These are phyloP conservation scores for Phytomonas serpens DNA, from an alignment of 208 protist species.

Conservation along the genomic window DNA sequence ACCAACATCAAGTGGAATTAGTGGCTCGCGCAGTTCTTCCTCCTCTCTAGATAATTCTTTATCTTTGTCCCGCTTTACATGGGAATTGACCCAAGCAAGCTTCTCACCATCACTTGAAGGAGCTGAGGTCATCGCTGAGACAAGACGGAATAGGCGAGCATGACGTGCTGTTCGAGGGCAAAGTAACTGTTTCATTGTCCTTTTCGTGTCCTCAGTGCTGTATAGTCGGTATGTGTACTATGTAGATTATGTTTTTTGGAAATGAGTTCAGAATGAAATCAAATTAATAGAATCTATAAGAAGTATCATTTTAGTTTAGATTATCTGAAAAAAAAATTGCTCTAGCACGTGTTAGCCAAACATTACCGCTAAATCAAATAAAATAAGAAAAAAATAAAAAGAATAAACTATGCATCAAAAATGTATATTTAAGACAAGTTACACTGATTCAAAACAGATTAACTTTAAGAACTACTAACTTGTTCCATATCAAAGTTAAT, in stretches of 20 bases:
- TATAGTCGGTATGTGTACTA: neutral
- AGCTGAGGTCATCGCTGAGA: conserved; percentile 21
- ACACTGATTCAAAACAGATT: neutral
- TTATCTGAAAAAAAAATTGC: conserved; percentile 11
- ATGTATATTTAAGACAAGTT: neutral
- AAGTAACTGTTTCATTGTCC: conserved; percentile 69
- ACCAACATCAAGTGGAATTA: conserved; percentile 60
- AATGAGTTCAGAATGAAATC: conserved; percentile 3
- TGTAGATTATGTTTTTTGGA: conserved; percentile 6
- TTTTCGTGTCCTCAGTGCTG: neutral
- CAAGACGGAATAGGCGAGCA: conserved; percentile 70
- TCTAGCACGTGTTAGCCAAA: neutral
- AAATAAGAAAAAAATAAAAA: neutral
- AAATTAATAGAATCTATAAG: neutral
- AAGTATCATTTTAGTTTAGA: neutral
- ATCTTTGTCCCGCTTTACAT: conserved; percentile 61
- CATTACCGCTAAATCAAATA: conserved; percentile 11
- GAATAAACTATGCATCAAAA: neutral
- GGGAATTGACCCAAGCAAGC: conserved; percentile 77
- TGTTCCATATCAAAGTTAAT: neutral
- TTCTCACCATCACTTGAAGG: conserved; percentile 68
- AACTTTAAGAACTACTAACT: conserved; percentile 22
- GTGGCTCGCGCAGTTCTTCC: conserved; percentile 47
- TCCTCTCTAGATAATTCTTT: conserved; percentile 65
- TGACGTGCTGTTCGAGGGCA: conserved; percentile 89